A percentile compares a stretch with the other conserved stretches of the same genome.
These are phyloP conservation scores for Eucalyptus virginea DNA, from an alignment of 345 rosid species.

Conservation along the genomic window DNA sequence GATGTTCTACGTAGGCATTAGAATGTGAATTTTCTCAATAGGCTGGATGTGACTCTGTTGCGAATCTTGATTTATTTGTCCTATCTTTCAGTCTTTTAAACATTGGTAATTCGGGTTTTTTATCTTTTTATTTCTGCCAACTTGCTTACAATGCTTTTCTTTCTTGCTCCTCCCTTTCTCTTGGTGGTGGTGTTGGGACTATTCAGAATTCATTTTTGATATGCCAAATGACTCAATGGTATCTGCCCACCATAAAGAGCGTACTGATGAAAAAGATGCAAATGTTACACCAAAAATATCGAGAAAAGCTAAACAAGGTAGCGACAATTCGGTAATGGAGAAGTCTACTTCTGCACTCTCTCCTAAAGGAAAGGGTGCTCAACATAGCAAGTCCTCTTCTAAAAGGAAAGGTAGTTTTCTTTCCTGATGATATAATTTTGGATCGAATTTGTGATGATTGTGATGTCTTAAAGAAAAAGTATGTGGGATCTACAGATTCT, in stretches of 20 bases:
- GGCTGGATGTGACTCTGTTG: neutral
- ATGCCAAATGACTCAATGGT: neutral
- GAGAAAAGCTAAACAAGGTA: neutral
- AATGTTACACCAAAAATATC: constrained; percentile 1
- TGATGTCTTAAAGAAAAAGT: neutral
- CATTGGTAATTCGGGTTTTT: neutral
- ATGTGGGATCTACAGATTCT: neutral
- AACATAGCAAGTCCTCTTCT: constrained; percentile 1
- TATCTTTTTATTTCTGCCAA: neutral
- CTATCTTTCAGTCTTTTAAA: neutral
- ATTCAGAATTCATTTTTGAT: neutral
- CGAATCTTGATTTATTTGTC: neutral
- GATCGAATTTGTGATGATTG: neutral
- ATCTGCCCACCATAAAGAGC: constrained; percentile 3
- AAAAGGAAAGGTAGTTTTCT: constrained; percentile 14
- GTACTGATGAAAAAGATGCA: constrained; percentile 1
- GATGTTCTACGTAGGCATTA: neutral
- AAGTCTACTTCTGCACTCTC: constrained; percentile 1
- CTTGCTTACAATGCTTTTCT: neutral
- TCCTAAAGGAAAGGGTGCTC: neutral
- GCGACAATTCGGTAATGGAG: neutral
- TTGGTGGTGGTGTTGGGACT: neutral
- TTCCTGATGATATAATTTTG: neutral
- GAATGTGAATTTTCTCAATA: neutral
- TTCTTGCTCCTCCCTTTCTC: neutral